phyloP scores from a whole-genome alignment of 2,329 filamentous ascomycete genomes.

The Fusarium vanettenii region DNA sequence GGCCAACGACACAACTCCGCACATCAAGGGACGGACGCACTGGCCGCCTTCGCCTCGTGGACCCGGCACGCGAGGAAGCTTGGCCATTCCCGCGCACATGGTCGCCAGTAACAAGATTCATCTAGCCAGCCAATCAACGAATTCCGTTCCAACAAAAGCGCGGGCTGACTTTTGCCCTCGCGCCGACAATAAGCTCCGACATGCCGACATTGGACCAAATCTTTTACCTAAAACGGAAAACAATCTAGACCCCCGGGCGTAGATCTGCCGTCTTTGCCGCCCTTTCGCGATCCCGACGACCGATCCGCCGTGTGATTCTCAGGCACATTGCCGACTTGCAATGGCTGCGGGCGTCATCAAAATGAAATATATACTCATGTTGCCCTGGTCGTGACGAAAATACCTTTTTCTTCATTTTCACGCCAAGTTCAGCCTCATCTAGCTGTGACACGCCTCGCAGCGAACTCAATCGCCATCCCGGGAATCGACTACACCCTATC shows the following conservation, averaged over 20 bases:
- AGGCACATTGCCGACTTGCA: background rate
- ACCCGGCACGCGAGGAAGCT: background rate
- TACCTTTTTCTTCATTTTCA: background rate
- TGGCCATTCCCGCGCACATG: background rate
- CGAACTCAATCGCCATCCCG: background rate
- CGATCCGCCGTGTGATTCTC: slow-evolving; percentile 9
- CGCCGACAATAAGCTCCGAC: slow-evolving; percentile 35
- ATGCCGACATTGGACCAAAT: slow-evolving; percentile 30
- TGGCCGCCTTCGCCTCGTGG: background rate
- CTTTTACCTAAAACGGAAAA: slow-evolving; percentile 32
- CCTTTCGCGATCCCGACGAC: slow-evolving; percentile 33
- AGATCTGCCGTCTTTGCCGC: slow-evolving; percentile 12
- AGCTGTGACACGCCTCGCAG: background rate
- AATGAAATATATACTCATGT: slow-evolving; percentile 2
- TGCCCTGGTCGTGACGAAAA: background rate
- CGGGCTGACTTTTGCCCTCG: slow-evolving; percentile 27
- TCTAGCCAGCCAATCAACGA: slow-evolving; percentile 16
- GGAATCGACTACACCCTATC: background rate
- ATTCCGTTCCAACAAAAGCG: background rate
- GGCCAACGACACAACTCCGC: background rate
- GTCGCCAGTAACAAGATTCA: background rate
- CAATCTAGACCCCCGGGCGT: background rate
- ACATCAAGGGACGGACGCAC: background rate
- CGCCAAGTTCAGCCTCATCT: background rate
- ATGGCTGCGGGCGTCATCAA: background rate